These are phyloP conservation scores for Pezicula carpinea DNA, from an alignment of 2,329 filamentous ascomycete species.

Conservation along the genomic window DNA sequence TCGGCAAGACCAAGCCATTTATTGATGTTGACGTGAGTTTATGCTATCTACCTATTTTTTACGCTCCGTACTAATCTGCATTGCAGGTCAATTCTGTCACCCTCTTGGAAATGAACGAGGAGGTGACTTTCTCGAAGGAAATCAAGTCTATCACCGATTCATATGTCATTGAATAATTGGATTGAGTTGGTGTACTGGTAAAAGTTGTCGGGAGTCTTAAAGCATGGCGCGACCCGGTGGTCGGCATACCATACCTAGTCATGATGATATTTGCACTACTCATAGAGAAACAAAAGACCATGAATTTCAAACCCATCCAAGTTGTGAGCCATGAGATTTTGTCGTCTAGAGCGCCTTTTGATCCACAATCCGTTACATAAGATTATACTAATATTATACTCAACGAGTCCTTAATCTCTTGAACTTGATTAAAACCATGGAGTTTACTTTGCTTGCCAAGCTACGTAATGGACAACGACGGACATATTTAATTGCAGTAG, in stretches of 20 bases:
- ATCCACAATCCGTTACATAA: too few species aligned
- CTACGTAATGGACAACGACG: too few species aligned
- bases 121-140: slow-evolving; percentile 79
- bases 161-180: slow-evolving; percentile 67
- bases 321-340: too few species aligned
- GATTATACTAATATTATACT: too few species aligned
- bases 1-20: slow-evolving; percentile 80
- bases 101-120: slow-evolving; percentile 70
- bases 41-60: slow-evolving; percentile 5
- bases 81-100: slow-evolving; percentile 62
- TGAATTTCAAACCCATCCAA: background rate
- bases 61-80: slow-evolving; percentile 21
- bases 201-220: slow-evolving; percentile 17
- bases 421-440: too few species aligned
- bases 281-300: slow-evolving; percentile 6
- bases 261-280: slow-evolving; percentile 7
- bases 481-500: too few species aligned
- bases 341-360: too few species aligned
- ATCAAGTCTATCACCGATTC: slow-evolving; percentile 71
- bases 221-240: slow-evolving; percentile 19
- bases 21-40: slow-evolving; percentile 86
- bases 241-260: slow-evolving; percentile 7
- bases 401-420: too few species aligned
- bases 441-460: too few species aligned
- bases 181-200: slow-evolving; percentile 12